Percentiles rank a stretch among this genome's conserved stretches.
These are phyloP conservation scores for Periconia macrospinosa DNA, from an alignment of 2,329 filamentous ascomycete genomes.

Conservation along the genomic window DNA sequence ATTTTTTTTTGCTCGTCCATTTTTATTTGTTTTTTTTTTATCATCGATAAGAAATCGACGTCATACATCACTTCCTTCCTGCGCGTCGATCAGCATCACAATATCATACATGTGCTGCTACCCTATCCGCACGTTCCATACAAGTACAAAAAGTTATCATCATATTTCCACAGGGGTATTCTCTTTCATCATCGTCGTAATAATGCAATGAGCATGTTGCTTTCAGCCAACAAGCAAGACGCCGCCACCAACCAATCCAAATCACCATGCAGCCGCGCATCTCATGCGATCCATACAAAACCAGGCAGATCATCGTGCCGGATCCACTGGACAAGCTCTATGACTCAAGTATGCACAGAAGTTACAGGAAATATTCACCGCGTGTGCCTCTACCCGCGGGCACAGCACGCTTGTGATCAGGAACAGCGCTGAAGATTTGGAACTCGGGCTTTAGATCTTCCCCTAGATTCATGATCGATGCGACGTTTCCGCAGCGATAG, in stretches of 20 bases:
- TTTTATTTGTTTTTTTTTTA: constrained; percentile 1
- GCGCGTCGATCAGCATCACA: neutral
- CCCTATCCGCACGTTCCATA: constrained; percentile 4
- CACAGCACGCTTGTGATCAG: constrained; percentile 79
- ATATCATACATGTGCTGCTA: constrained; percentile 8
- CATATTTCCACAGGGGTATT: constrained; percentile 17
- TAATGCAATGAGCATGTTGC: constrained; percentile 12
- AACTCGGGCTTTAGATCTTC: constrained; percentile 92
- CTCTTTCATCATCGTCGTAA: constrained; percentile 15
- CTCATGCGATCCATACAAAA: constrained; percentile 17
- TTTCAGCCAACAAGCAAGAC: neutral
- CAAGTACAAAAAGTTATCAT: constrained; percentile 9
- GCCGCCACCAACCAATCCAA: neutral
- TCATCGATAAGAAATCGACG: neutral
- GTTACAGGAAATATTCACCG: constrained; percentile 56
- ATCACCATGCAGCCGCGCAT: constrained; percentile 13
- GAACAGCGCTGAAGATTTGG: constrained; percentile 88
- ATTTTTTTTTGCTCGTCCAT: constrained; percentile 19
- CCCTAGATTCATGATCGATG: constrained; percentile 87
- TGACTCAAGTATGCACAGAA: constrained; percentile 18
- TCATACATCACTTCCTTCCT: too few relatives aligned
- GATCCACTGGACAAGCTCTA: neutral
- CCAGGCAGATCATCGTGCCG: neutral
- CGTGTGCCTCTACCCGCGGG: constrained; percentile 62
- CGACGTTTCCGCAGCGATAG: constrained; percentile 63